Conservation (phyloP, 257 asterid genomes). For the Catharanthus roseus region DNA sequence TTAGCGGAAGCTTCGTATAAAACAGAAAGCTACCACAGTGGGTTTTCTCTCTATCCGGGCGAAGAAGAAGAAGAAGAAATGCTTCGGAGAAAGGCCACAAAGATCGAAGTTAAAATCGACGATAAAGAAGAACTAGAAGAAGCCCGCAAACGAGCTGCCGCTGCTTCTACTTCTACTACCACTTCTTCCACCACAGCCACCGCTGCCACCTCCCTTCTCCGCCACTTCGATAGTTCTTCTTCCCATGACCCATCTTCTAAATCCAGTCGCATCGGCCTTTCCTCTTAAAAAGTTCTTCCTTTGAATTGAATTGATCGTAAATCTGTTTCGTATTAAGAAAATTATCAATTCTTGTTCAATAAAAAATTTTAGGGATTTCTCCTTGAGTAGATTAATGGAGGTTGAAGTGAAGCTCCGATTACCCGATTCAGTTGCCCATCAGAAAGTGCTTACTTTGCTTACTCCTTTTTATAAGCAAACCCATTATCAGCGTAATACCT, state of each 20-base stretch:
- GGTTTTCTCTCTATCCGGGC: no score
- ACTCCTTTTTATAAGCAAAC: conserved; percentile 49
- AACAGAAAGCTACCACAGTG: no score
- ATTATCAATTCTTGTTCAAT: background rate
- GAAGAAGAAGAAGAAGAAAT: conserved; percentile 45
- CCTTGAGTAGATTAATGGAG: conserved; percentile 41
- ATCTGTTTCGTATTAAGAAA: background rate
- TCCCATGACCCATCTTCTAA: conserved; percentile 56
- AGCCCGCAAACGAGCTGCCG: conserved; percentile 55
- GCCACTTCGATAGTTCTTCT: conserved; percentile 74
- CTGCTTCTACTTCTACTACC: conserved; percentile 25
- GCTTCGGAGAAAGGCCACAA: conserved; percentile 84
- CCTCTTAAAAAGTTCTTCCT: conserved; percentile 34
- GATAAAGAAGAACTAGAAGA: conserved; percentile 92
- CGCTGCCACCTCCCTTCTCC: conserved; percentile 64
- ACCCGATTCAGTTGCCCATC: conserved; percentile 47
- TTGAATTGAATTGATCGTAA: background rate
- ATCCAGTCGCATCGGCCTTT: conserved; percentile 80
- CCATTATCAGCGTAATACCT: conserved; percentile 78
- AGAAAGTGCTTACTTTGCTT: conserved; percentile 51
- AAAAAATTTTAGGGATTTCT: background rate
- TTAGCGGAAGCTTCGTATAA: no score
- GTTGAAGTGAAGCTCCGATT: conserved; percentile 82
- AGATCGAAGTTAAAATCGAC: conserved; percentile 70
- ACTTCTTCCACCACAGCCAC: conserved; percentile 25